Evolutionary conservation across 2,329 filamentous ascomycete species (phyloP).

Genomic region (Xylariaceae sp.): DNA sequence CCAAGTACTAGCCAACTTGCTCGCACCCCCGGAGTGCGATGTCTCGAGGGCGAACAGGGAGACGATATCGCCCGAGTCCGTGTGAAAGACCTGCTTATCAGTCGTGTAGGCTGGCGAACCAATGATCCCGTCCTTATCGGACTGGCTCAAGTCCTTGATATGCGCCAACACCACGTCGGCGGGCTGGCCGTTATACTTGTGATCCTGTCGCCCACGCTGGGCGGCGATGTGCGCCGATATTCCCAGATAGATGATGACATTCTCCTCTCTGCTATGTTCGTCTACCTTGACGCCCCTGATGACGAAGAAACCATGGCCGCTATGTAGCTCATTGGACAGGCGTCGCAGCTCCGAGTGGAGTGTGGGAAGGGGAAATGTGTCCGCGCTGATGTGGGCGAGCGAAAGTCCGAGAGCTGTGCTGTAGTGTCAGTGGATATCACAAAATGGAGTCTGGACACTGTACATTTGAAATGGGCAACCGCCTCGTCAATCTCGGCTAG

Average conservation of each 20-base stretch:
- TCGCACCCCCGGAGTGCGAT: slow-evolving; percentile 53
- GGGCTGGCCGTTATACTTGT: slow-evolving; percentile 39
- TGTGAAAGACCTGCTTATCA: slow-evolving; percentile 41
- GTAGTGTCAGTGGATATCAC: neutral
- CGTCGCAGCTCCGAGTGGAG: slow-evolving; percentile 47
- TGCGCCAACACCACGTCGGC: slow-evolving; percentile 54
- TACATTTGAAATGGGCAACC: slow-evolving; percentile 41
- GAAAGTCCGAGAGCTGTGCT: slow-evolving; percentile 23
- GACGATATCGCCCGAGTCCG: slow-evolving; percentile 56
- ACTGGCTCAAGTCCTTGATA: slow-evolving; percentile 55
- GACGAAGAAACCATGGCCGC: slow-evolving; percentile 58
- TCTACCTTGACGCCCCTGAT: slow-evolving; percentile 54
- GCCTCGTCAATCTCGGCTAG: slow-evolving; percentile 46
- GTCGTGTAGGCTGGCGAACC: slow-evolving; percentile 42
- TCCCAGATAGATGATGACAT: slow-evolving; percentile 57
- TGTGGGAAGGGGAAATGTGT: slow-evolving; percentile 53
- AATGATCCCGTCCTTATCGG: slow-evolving; percentile 38
- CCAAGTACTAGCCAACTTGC: slow-evolving; percentile 55
- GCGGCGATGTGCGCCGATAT: slow-evolving; percentile 55
- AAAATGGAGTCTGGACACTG: neutral
- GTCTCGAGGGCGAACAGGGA: slow-evolving; percentile 52
- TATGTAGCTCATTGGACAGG: slow-evolving; percentile 52
- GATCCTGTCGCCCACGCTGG: slow-evolving; percentile 50
- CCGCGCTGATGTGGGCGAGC: slow-evolving; percentile 41
- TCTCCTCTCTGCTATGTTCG: slow-evolving; percentile 51